Percentiles rank a stretch among this genome's conserved stretches.
Conservation (phyloP, 1,284 basidiomycete genomes). For the Ganoderma lingzhi region DNA sequence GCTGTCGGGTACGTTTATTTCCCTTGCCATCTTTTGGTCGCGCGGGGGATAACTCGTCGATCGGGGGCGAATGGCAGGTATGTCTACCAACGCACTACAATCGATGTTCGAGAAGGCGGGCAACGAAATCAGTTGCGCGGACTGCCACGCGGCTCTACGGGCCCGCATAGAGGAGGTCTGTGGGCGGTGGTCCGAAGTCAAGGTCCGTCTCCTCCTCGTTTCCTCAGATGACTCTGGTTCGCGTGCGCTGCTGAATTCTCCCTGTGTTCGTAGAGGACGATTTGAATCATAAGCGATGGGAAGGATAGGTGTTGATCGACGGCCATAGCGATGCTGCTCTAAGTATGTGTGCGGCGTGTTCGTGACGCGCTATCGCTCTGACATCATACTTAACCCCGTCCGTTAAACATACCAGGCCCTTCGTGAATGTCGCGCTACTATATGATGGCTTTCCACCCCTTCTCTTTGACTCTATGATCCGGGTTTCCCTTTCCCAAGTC, state of each 20-base stretch:
- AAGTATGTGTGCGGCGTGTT: neutral
- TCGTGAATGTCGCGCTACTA: neutral
- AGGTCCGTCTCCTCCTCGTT: neutral
- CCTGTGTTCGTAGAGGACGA: neutral
- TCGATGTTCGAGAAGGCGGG: conserved; percentile 6
- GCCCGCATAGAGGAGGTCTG: neutral
- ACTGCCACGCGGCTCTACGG: neutral
- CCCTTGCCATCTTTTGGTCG: neutral
- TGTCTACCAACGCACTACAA: conserved; percentile 4
- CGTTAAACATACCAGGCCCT: neutral
- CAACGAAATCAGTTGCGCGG: neutral
- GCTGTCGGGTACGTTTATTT: neutral
- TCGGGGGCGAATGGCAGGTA: neutral
- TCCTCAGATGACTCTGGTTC: neutral
- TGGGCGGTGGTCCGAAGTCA: neutral
- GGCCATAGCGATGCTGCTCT: neutral
- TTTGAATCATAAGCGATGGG: neutral
- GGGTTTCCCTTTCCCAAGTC: no score
- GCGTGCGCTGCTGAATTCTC: neutral
- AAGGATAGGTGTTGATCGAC: neutral
- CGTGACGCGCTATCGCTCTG: no score
- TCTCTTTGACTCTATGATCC: no score
- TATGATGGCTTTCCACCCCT: no score
- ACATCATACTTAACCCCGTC: no score
- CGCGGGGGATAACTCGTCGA: neutral